Evolutionary conservation across 1,139 yeast genomes (phyloP).

Genomic region (Candida neerlandica): DNA sequence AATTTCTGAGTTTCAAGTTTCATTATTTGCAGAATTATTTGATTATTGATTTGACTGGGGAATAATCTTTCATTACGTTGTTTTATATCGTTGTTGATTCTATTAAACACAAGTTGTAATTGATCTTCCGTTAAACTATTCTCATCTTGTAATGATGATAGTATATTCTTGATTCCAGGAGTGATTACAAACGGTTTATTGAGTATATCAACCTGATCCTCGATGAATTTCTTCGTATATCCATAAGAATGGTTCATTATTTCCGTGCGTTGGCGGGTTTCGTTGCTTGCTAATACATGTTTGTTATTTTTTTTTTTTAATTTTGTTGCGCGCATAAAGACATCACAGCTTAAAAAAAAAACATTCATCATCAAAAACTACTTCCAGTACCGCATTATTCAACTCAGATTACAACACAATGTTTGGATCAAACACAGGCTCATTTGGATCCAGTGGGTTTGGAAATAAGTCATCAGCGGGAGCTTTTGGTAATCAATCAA

Average conservation of each 20-base stretch:
- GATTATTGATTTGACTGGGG: slow-evolving; percentile 35
- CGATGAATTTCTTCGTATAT: slow-evolving; percentile 36
- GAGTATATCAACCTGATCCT: slow-evolving; percentile 27
- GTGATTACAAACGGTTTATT: slow-evolving; percentile 27
- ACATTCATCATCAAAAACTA: not conserved
- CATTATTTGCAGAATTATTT: slow-evolving; percentile 38
- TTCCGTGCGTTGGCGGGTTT: not conserved
- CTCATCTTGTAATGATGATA: slow-evolving; percentile 6
- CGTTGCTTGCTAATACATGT: not conserved
- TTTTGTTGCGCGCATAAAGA: not conserved
- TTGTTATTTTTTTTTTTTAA: not conserved
- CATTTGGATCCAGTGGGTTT: slow-evolving; percentile 21
- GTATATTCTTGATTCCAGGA: slow-evolving; percentile 17
- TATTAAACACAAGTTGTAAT: slow-evolving; percentile 26
- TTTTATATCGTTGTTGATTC: slow-evolving; percentile 30
- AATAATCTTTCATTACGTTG: slow-evolving; percentile 33
- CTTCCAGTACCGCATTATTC: not conserved
- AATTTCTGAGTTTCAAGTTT: slow-evolving; percentile 36
- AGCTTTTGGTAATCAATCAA: slow-evolving; percentile 15
- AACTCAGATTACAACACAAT: not conserved
- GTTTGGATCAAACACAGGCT: slow-evolving; percentile 3
- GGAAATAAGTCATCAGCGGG: slow-evolving; percentile 19
- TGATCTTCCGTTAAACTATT: slow-evolving; percentile 21
- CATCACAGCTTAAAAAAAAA: too few species aligned
- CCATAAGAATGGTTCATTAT: slow-evolving; percentile 22